phyloP scores from a whole-genome alignment of 2,329 filamentous ascomycete genomes.

The Malbranchea zuffiana region DNA sequence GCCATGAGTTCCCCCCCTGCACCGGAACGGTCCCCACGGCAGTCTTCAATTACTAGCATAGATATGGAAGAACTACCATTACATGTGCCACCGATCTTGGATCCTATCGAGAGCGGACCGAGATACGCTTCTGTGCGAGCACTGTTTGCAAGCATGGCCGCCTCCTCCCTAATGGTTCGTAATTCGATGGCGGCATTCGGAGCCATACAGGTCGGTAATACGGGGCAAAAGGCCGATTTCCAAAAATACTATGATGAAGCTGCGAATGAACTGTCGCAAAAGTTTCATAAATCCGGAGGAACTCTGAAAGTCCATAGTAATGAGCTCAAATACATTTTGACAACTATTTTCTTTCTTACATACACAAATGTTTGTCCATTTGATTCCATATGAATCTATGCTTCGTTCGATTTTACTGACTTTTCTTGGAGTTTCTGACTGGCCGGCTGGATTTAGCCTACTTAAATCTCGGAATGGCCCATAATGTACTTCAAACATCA shows the following conservation, averaged over 20 bases:
- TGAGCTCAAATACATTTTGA: constrained; percentile 35
- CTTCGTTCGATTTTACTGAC: background rate
- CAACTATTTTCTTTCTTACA: constrained; percentile 43
- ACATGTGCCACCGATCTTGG: constrained; percentile 3
- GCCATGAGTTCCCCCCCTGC: background rate
- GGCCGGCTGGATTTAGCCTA: constrained; percentile 30
- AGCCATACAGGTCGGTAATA: constrained; percentile 1
- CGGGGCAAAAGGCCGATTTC: constrained; percentile 1
- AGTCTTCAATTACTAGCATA: background rate
- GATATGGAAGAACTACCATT: constrained; percentile 1
- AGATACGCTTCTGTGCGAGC: constrained; percentile 3
- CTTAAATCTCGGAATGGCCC: constrained; percentile 34
- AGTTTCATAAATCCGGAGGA: background rate
- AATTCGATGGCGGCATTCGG: constrained; percentile 1
- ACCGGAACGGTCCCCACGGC: background rate
- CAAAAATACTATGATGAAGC: constrained; percentile 3
- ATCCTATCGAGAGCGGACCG: constrained; percentile 3
- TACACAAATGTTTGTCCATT: constrained; percentile 36
- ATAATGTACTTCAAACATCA: constrained; percentile 34
- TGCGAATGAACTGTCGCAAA: constrained; percentile 1
- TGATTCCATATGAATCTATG: background rate
- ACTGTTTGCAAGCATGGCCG: constrained; percentile 1
- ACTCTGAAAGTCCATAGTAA: background rate
- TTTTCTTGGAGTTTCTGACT: constrained; percentile 27
- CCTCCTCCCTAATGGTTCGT: constrained; percentile 1